phyloP scores from a whole-genome alignment of 805 yeast species.

The Saccharomycopsis malanga region DNA sequence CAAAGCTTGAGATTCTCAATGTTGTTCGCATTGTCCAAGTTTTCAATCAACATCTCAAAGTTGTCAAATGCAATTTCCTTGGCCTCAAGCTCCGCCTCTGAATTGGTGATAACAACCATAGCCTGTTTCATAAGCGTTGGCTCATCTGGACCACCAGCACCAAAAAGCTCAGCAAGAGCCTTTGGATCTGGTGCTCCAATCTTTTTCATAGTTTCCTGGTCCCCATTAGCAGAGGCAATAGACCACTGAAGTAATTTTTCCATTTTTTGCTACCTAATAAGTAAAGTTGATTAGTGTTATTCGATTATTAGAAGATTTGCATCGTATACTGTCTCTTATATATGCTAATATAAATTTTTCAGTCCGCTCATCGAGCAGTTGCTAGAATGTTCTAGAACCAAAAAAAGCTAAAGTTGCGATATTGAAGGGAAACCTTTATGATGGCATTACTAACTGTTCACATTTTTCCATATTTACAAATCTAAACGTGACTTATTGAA shows the following conservation, averaged over 20 bases:
- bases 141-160: slow-evolving; percentile 72
- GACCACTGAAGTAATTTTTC: slow-evolving; percentile 93
- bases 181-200: slow-evolving; percentile 77
- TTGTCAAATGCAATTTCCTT: slow-evolving; percentile 78
- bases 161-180: slow-evolving; percentile 69
- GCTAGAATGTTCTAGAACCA: no score
- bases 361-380: no score
- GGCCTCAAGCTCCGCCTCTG: slow-evolving; percentile 53
- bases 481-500: no score
- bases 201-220: slow-evolving; percentile 55
- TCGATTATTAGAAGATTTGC: no score
- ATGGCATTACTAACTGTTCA: no score
- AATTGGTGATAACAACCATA: slow-evolving; percentile 49
- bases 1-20: slow-evolving; percentile 78
- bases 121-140: slow-evolving; percentile 80
- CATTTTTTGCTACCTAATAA: no score
- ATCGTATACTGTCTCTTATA: no score
- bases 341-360: no score
- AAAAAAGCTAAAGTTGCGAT: no score
- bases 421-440: no score
- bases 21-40: slow-evolving; percentile 90
- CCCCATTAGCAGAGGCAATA: slow-evolving; percentile 65
- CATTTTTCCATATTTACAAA: no score
- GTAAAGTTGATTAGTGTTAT: no score
- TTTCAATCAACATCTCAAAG: slow-evolving; percentile 89